These are phyloP conservation scores for Daedalea quercina DNA, from an alignment of 768 basidiomycete genomes.

Conservation along the genomic window DNA sequence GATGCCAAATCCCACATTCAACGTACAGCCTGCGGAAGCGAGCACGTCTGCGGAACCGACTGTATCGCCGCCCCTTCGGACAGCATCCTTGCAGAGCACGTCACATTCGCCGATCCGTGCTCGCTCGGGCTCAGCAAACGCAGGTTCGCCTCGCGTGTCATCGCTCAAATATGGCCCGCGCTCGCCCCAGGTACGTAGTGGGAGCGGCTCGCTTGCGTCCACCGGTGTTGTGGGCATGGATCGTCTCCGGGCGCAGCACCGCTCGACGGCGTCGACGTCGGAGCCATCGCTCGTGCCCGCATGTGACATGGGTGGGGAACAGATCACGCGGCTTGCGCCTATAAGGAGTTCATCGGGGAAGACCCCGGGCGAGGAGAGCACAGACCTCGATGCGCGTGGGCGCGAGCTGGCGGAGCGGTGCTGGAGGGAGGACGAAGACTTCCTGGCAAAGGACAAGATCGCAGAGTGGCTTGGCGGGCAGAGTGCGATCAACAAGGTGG, in stretches of 20 bases:
- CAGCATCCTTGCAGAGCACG: slow-evolving; percentile 40
- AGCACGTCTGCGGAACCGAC: background rate
- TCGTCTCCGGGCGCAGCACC: slow-evolving; percentile 58
- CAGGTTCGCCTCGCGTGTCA: slow-evolving; percentile 6
- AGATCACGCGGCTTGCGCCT: background rate
- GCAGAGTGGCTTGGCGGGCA: slow-evolving; percentile 93
- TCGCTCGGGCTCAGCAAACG: slow-evolving; percentile 15
- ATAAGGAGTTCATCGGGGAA: slow-evolving; percentile 28
- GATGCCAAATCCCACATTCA: slow-evolving; percentile 16
- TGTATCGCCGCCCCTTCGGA: slow-evolving; percentile 22
- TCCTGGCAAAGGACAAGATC: slow-evolving; percentile 84
- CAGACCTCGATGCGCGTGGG: slow-evolving; percentile 57
- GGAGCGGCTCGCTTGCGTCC: slow-evolving; percentile 24
- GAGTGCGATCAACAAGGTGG: slow-evolving; percentile 70
- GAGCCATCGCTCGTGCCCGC: slow-evolving; percentile 71
- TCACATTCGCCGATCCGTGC: slow-evolving; percentile 13
- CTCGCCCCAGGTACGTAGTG: slow-evolving; percentile 13
- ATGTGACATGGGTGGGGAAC: slow-evolving; percentile 34
- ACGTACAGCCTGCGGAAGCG: slow-evolving; percentile 15
- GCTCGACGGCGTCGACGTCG: slow-evolving; percentile 69
- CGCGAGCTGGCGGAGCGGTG: slow-evolving; percentile 71
- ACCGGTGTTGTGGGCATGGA: slow-evolving; percentile 24
- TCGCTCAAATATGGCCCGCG: slow-evolving; percentile 19
- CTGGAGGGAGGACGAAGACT: slow-evolving; percentile 82
- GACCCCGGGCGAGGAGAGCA: slow-evolving; percentile 35